Base-by-base conservation (phyloP, 805 yeast species). In the Cyberlindnera subsufficiens region DNA sequence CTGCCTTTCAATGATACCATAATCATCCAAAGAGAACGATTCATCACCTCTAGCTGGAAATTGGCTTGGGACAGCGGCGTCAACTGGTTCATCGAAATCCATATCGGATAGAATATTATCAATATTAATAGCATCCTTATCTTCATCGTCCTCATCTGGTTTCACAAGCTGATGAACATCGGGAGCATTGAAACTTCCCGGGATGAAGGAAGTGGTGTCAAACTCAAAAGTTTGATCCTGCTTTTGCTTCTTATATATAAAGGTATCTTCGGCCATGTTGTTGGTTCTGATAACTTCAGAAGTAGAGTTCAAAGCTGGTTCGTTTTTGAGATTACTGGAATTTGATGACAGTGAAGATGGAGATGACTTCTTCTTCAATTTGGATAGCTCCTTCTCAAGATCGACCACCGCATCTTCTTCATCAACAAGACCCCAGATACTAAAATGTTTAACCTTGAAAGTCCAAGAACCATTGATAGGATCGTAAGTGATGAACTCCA, bases 341-440 rank as follows among this genome's bases (percentile, higher is more conserved):
- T 19, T 18, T 37, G 32, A 36, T 13, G 35, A n/a, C 37, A 20
- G 38, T 11, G 37, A 11, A 44, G 42, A 15, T 50, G 45, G 10
- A 35, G 30, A 35, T 30, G 44, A 45, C 48, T 54, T 40, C 54
- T 51, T 43, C 36, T 49, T 44, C 30, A 43, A 18, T 61, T 43
- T 44, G 49, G 40, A 58, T 59, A 18, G 71, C 13, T 42, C 47
- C 19, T 37, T 63, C 20, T 72, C 74, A 10, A 67, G 71, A 49
- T 79, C 88, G 34, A 77, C 70, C 32, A 74, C 75, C 13, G 68
- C 80, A 33, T 72, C 78, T 18, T 73, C 79, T 20, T 82, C 87
- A 50, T 80, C 85, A 15, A 82, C 72, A 32, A 93, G 64, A 6
- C 98, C 98, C 96, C 97, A 93, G 6, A 86, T 77, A 66, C 96